Evolutionary conservation across 495 filamentous ascomycete genomes (phyloP), one percentile per base, ranked within the genome.

Genomic region (Xylaria palmicola): DNA sequence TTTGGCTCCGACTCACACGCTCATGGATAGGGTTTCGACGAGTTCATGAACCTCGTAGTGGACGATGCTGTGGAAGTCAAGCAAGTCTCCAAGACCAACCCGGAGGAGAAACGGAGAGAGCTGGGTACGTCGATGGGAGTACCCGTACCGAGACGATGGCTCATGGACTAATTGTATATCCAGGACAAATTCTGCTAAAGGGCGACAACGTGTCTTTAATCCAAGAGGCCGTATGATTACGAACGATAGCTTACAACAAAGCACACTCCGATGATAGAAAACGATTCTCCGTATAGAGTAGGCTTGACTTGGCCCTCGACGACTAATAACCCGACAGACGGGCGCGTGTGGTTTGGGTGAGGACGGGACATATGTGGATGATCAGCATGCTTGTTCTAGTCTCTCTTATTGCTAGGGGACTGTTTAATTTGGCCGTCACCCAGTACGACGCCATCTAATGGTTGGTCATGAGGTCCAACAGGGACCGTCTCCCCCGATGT

Each of bases 21-120:
- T 15, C 15, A 22, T 44, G 10, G 22, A 4, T 32, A 95, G 89
- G 92, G 92, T 32, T 98, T 96, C 64, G 94, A 98, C 74, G 94
- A 98, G 73, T 98, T 97, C 77, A 98, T 98, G 95, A 98, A 98
- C 75, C 82, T 98, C 41, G 94, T 98, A 32, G 84, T 98, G 52
- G 93, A 97, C 69, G 91, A 98, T 68, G 94, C 94, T 36, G 85
- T 96, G 56, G 94, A 98, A 75, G 91, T 98, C 37, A 90, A 89
- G 75, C 83, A 88, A 71, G 81, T 90, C 54, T 90, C 88, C 53
- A 96, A 96, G 79, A 86, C 83, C 10, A 86, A 90, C 56, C 68
- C 77, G 15, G 85, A 85, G 43, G 93, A 96, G 77, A 88, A 83
- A 66, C 83, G 92, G 65, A 83, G 91, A 64, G 83, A 85, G 22